A percentile compares a stretch with the other conserved stretches of the same genome.
phyloP scores from a whole-genome alignment of 1,284 basidiomycete species.

The Baeospora myosura region DNA sequence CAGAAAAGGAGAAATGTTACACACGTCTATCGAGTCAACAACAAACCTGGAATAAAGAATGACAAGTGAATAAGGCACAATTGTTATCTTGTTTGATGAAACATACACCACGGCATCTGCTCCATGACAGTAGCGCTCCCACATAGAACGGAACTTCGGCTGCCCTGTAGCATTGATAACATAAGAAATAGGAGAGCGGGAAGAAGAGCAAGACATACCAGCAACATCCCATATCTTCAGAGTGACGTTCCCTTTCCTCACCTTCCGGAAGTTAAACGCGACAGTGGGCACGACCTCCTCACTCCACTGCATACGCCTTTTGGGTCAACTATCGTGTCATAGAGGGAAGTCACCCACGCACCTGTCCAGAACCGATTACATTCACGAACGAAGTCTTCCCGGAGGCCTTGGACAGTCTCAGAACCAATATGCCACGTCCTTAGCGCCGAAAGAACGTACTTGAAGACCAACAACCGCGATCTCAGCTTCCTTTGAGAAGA shows the following conservation, averaged over 20 bases:
- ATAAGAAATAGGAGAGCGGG: no score
- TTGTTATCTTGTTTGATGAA: conserved; percentile 6
- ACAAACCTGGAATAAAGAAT: conserved; percentile 60
- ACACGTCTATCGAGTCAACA: conserved; percentile 81
- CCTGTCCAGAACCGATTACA: conserved; percentile 82
- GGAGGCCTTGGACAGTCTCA: conserved; percentile 56
- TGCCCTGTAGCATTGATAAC: conserved; percentile 53
- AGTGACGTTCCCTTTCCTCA: conserved; percentile 84
- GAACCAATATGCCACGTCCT: conserved; percentile 15
- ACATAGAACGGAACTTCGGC: conserved; percentile 88
- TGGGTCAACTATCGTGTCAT: background rate
- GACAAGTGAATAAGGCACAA: conserved; percentile 5
- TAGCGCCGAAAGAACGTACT: conserved; percentile 33
- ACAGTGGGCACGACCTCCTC: conserved; percentile 93
- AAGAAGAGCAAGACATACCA: conserved; percentile 36
- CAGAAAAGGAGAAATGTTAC: conserved; percentile 21
- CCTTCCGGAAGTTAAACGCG: conserved; percentile 82
- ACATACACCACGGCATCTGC: conserved; percentile 91
- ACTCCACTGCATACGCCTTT: conserved; percentile 53
- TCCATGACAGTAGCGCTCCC: conserved; percentile 94
- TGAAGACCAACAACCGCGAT: conserved; percentile 92
- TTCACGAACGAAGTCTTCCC: conserved; percentile 95
- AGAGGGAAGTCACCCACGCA: conserved; percentile 20
- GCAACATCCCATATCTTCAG: conserved; percentile 96
- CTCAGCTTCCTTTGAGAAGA: conserved; percentile 90